A percentile compares a stretch with the other conserved stretches of the same genome.
Conservation (phyloP, 2,329 filamentous ascomycete genomes). For the Triangularia verruculosa region DNA sequence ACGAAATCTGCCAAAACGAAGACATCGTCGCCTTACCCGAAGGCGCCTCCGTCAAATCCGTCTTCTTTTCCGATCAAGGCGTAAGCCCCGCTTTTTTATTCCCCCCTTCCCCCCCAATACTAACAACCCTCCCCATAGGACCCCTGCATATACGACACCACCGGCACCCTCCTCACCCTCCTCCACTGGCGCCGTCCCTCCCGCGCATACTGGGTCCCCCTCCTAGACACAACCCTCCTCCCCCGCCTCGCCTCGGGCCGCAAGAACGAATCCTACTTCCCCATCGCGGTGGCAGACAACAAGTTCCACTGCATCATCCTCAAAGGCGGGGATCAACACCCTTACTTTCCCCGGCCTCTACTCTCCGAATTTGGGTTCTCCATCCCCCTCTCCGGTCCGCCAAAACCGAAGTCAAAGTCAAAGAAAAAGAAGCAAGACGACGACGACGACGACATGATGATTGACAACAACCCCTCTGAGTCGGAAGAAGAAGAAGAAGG, state of each 20-base stretch:
- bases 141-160: slow-evolving; percentile 93
- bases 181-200: slow-evolving; percentile 86
- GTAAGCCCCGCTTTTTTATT: slow-evolving; percentile 48
- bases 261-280: slow-evolving; percentile 90
- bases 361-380: slow-evolving; percentile 92
- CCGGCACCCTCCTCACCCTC: slow-evolving; percentile 81
- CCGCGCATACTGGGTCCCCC: slow-evolving; percentile 85
- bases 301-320: slow-evolving; percentile 99
- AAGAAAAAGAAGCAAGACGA: slow-evolving; percentile 33
- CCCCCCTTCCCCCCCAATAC: neutral
- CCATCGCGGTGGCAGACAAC: slow-evolving; percentile 84
- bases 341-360: slow-evolving; percentile 85
- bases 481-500: slow-evolving; percentile 31
- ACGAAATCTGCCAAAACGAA: slow-evolving; percentile 92
- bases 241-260: slow-evolving; percentile 78
- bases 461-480: slow-evolving; percentile 34
- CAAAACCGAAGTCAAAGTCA: slow-evolving; percentile 29
- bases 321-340: slow-evolving; percentile 89
- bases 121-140: slow-evolving; percentile 61
- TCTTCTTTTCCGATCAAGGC: slow-evolving; percentile 92
- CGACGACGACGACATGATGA: slow-evolving; percentile 29
- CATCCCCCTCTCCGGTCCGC: slow-evolving; percentile 65
- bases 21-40: slow-evolving; percentile 83
- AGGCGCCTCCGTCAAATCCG: slow-evolving; percentile 68
- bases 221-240: slow-evolving; percentile 84